Evolutionary conservation across 768 basidiomycete genomes (phyloP).

Genomic region (Lyophyllum atratum): DNA sequence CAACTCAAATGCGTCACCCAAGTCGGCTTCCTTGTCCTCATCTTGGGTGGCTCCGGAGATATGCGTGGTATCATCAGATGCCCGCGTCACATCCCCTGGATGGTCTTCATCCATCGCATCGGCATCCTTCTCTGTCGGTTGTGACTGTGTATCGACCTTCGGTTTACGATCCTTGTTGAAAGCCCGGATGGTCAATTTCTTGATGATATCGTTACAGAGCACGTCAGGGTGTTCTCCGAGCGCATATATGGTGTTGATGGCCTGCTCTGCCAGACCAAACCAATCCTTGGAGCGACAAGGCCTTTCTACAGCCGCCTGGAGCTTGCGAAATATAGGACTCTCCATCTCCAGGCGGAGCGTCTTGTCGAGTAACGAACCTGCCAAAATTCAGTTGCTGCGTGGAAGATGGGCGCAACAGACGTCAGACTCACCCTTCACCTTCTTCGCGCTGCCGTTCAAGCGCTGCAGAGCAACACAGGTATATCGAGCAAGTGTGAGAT

Average conservation of each 20-base stretch:
- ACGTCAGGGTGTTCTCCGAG: conserved; percentile 92
- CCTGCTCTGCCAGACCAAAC: conserved; percentile 97
- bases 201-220: conserved; percentile 80
- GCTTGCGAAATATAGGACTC: conserved; percentile 78
- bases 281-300: conserved; percentile 88
- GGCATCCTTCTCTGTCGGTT: conserved; percentile 35
- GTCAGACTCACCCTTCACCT: conserved; percentile 78
- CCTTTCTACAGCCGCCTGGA: conserved; percentile 79
- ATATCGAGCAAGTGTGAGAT: conserved; percentile 88
- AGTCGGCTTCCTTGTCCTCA: conserved; percentile 43
- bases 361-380: conserved; percentile 88
- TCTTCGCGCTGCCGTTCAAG: conserved; percentile 93
- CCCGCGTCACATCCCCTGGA: conserved; percentile 32
- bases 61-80: conserved; percentile 28
- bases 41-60: conserved; percentile 28
- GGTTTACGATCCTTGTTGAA: conserved; percentile 47
- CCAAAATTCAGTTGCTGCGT: background rate
- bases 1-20: conserved; percentile 84
- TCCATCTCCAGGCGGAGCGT: conserved; percentile 87
- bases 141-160: conserved; percentile 17
- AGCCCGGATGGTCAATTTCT: conserved; percentile 72
- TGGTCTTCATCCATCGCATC: conserved; percentile 62
- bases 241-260: conserved; percentile 93
- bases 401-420: background rate
- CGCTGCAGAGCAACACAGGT: conserved; percentile 93